Evolutionary conservation across 192 early-diverging fungal genomes (phyloP).

Genomic region (Chytriomyces sp.): DNA sequence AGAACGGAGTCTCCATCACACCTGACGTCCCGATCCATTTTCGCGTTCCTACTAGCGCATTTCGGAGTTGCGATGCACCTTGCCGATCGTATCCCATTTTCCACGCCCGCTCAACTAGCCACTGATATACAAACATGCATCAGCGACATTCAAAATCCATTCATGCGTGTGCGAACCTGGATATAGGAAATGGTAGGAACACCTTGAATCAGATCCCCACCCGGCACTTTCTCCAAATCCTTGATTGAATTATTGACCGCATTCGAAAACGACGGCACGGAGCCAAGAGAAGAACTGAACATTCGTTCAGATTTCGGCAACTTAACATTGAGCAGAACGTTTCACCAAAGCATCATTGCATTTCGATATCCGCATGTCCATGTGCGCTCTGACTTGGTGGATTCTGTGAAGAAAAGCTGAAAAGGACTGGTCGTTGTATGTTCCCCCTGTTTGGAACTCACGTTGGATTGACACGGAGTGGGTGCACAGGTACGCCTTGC

Average conservation of each 20-base stretch:
- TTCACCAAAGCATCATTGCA: slow-evolving; percentile 23
- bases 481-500: not conserved
- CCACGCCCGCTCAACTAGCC: slow-evolving; percentile 40
- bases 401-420: not conserved
- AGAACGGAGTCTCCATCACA: not conserved
- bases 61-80: slow-evolving; percentile 29
- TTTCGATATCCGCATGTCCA: slow-evolving; percentile 40
- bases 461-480: not conserved
- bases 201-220: too few species aligned
- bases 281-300: not conserved
- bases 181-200: too few species aligned
- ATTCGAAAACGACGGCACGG: not conserved
- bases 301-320: not conserved
- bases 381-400: not conserved
- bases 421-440: not conserved
- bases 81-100: slow-evolving; percentile 30
- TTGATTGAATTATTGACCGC: not conserved
- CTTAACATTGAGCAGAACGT: not conserved
- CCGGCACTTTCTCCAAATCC: not conserved
- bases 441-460: not conserved
- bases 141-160: not conserved
- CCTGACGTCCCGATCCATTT: slow-evolving; percentile 42
- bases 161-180: not conserved
- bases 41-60: slow-evolving; percentile 10
- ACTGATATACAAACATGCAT: slow-evolving; percentile 18